Base-by-base conservation (phyloP, 1,284 basidiomycete species). In the Heliocybe sulcata region DNA sequence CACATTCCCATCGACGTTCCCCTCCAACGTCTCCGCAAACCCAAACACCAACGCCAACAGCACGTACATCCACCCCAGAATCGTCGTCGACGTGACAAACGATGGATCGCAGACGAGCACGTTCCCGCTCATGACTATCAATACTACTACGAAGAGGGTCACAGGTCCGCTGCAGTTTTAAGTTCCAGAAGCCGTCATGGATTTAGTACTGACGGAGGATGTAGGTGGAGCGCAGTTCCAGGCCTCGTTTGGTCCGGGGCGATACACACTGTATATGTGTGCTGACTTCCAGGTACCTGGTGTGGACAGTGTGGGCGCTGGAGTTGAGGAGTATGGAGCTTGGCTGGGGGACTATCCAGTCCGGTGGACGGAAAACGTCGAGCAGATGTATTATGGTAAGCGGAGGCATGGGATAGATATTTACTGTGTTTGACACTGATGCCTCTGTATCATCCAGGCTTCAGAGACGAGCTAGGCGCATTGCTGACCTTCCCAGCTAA, bases 241-340 rank as follows among this genome's bases (percentile, higher is more conserved):
- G 25, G 74, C 75, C 6, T 79, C 77, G 0, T 82, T 81, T 59
- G 78, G 78, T 20, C 79, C 80, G 26, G 81, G 78, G 1, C 66
- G 79, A 19, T 85, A 82, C 60, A 69, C 69, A n/a, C 79, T 77
- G 0, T 85, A 76, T 59, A 77, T 79, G 0, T 85, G 83, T 58
- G 77, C 81, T 1, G 80, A 82, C 55, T 84, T 84, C 67, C 73
- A 75, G 57, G 80, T 80, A 2, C 75, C 77, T 27, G 80, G 79
- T 0, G 81, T 76, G 54, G 65, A 72, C 2, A 16, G 4, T n/a
- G 67, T 82, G 71, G 64, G 64, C 2, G 9, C 58, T 8, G 69
- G 38, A 6, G n/a, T 70, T 0, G 72, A 67, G 1, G 81, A 85
- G 65, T 82, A 75, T 60, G 82, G 82, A 0, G 73, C 75, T 0